Base-by-base conservation (phyloP, 257 asterid species). In the Pogostemon cablin region DNA sequence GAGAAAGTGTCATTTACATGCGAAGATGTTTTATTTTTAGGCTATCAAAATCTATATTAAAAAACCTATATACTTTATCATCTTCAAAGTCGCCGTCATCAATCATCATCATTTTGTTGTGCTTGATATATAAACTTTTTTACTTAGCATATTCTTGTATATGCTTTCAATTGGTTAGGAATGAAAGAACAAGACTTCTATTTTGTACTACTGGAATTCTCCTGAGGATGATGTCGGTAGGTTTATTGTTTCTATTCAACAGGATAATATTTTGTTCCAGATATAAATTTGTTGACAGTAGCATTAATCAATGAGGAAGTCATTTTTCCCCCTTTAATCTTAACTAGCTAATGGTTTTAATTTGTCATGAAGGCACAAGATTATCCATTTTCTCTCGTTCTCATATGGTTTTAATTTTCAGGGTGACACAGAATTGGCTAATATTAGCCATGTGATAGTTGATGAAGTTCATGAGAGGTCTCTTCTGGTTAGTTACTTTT, bases 381-480 rank as follows among this genome's bases (percentile, higher is more conserved):
- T 76, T 65, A 65, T 71, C 78, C 65, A 12, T 56, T 52, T 56
- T 60, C 8, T 49, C 50, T 50, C 48, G 59, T 74, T 12, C 75
- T 67, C 50, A 32, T 68, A 40, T 43, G 71, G 34, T 77, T 55
- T 68, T 68, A 38, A 58, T 79, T 75, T 81, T 81, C 96, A 93
- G 99, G 97, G 99, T 60, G 84, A 93, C 79, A 91, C 74, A 72
- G 88, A 85, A 74, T 84, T 93, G 79, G 78, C 82, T 71, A 95
- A 88, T 75, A 78, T 93, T 82, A 93, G 93, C 80, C 99, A 93
- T 73, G 88, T 93, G 75, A 78, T 93, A 77, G 97, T 93, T 68
- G 99, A 93, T 85, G 99, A 93, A 87, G 99, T 93, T 71, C 99
- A 93, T 67, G 99, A 93, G 80, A 86, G 99, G 66, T 89, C 99